Percentiles rank a stretch among this genome's conserved stretches.
phyloP scores from a whole-genome alignment of 2,329 filamentous ascomycete genomes.

The Nothomitra cinnamomea region DNA sequence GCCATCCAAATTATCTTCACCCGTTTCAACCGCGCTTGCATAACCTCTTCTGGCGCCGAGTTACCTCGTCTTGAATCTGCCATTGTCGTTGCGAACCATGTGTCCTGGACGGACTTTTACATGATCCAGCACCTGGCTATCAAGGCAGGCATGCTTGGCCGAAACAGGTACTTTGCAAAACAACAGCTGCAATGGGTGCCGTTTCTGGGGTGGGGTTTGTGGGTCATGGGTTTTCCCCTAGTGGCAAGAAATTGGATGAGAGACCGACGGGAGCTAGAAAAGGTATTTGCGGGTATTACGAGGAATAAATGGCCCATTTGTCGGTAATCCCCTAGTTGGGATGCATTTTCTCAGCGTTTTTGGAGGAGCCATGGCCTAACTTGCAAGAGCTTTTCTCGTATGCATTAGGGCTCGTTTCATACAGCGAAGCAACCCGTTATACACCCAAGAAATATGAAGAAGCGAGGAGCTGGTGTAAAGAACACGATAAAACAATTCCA shows the following conservation, averaged over 20 bases:
- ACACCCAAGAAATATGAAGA: slow-evolving; percentile 34
- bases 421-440: slow-evolving; percentile 45
- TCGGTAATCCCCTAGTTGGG: slow-evolving; percentile 19
- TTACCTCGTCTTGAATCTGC: slow-evolving; percentile 39
- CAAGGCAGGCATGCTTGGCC: slow-evolving; percentile 38
- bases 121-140: slow-evolving; percentile 42
- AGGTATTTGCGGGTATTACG: slow-evolving; percentile 38
- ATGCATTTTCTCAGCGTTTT: not conserved
- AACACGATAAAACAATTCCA: slow-evolving; percentile 32
- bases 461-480: slow-evolving; percentile 34
- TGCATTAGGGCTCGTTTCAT: slow-evolving; percentile 41
- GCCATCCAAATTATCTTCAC: slow-evolving; percentile 43
- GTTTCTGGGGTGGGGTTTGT: slow-evolving; percentile 45
- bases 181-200: slow-evolving; percentile 40
- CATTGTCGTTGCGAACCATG: slow-evolving; percentile 42
- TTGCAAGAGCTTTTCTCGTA: not conserved
- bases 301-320: slow-evolving; percentile 38
- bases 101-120: slow-evolving; percentile 47
- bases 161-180: slow-evolving; percentile 46
- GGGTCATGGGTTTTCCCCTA: slow-evolving; percentile 48
- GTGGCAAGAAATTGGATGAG: slow-evolving; percentile 41
- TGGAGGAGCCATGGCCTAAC: not conserved
- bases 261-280: slow-evolving; percentile 37
- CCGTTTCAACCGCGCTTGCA: slow-evolving; percentile 32
- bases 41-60: slow-evolving; percentile 34